A percentile compares a stretch with the other conserved stretches of the same genome.
phyloP scores from a whole-genome alignment of 2,329 filamentous ascomycete genomes.

The Aspergillus nomiae region DNA sequence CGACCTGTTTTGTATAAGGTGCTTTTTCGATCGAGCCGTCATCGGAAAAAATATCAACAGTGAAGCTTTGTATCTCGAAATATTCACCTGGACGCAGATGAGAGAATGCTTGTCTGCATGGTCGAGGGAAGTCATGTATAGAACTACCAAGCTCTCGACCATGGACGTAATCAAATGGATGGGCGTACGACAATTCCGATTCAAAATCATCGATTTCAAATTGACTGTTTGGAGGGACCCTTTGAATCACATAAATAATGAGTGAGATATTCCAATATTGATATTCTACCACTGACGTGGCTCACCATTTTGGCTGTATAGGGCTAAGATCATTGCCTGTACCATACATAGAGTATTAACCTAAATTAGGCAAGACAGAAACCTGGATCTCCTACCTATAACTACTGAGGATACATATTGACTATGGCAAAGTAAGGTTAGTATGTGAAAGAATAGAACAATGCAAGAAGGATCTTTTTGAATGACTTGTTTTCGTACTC shows the following conservation, averaged over 20 bases:
- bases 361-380: background rate
- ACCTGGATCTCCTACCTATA: background rate
- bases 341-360: background rate
- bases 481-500: conserved; percentile 11
- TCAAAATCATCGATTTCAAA: conserved; percentile 31
- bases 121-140: conserved; percentile 18
- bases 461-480: background rate
- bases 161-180: conserved; percentile 28
- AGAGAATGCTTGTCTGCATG: conserved; percentile 7
- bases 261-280: background rate
- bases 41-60: conserved; percentile 29
- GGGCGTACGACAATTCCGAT: conserved; percentile 20
- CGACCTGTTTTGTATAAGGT: conserved; percentile 25
- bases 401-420: background rate
- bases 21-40: conserved; percentile 29
- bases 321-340: background rate
- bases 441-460: background rate
- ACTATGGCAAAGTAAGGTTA: background rate
- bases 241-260: background rate
- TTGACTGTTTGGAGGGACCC: conserved; percentile 27
- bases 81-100: conserved; percentile 53
- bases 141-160: conserved; percentile 23
- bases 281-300: background rate
- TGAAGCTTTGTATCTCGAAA: conserved; percentile 48
- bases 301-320: background rate